Conservation (phyloP, 257 asterid genomes). For the Oldenlandia corymbosa region DNA sequence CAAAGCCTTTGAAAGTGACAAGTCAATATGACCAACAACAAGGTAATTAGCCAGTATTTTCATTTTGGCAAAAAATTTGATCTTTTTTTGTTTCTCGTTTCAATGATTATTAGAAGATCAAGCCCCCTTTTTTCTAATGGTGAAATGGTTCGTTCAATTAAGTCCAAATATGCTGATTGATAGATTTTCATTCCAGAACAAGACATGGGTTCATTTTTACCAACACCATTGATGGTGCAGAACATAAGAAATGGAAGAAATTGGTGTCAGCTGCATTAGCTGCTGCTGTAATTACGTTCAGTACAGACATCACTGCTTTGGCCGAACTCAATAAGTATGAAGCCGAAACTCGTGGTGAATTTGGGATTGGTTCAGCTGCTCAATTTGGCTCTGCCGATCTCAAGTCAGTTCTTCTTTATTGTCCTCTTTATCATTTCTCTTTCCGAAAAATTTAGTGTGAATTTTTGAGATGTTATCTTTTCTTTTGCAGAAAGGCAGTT, state of each 20-base stretch:
- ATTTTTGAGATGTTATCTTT: slow-evolving; percentile 13
- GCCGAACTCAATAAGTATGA: slow-evolving; percentile 90
- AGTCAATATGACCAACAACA: slow-evolving; percentile 21
- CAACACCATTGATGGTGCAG: slow-evolving; percentile 28
- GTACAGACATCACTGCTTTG: slow-evolving; percentile 48
- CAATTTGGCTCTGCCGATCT: slow-evolving; percentile 96
- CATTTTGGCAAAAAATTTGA: not conserved
- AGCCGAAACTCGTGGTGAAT: slow-evolving; percentile 94
- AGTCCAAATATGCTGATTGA: not conserved
- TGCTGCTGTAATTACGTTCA: slow-evolving; percentile 64
- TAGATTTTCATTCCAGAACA: slow-evolving; percentile 10
- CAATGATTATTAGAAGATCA: not conserved
- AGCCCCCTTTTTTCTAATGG: not conserved
- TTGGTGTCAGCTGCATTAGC: slow-evolving; percentile 68
- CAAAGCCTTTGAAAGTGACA: slow-evolving; percentile 33
- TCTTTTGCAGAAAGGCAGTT: slow-evolving; percentile 69
- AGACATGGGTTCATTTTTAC: slow-evolving; percentile 11
- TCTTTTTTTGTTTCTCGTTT: not conserved
- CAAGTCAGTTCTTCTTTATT: slow-evolving; percentile 34
- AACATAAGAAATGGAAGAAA: slow-evolving; percentile 53
- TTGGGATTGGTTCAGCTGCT: slow-evolving; percentile 97
- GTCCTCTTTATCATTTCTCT: not conserved
- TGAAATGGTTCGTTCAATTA: not conserved
- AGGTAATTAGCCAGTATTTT: slow-evolving; percentile 22
- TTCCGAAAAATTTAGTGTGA: not conserved